Conservation (phyloP, 192 early-diverging fungal species). For the Pilobolus umbonatus region DNA sequence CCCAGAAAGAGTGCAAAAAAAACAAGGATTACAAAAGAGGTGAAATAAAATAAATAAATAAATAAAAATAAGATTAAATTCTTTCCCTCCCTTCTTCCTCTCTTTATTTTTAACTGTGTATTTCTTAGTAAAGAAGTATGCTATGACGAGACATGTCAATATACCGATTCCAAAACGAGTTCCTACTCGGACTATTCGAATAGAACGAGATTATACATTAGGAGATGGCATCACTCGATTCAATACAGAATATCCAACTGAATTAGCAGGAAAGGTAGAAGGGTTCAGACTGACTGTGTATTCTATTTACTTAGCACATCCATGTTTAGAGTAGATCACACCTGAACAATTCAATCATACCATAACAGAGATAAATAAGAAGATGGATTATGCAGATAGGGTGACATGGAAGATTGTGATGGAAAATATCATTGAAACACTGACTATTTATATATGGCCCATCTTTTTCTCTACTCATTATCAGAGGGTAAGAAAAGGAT, state of each 20-base stretch:
- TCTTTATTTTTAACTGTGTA: too few relatives aligned
- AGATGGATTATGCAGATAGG: slow-evolving; percentile 27
- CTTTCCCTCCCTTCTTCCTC: too few relatives aligned
- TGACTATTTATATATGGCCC: slow-evolving; percentile 36
- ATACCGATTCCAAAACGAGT: too few relatives aligned
- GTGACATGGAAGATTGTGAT: slow-evolving; percentile 24
- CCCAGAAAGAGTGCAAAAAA: too few relatives aligned
- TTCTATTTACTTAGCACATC: neutral
- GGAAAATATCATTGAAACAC: slow-evolving; percentile 34
- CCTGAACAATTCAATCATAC: slow-evolving; percentile 27
- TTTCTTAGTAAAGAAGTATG: too few relatives aligned
- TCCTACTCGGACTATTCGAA: slow-evolving; percentile 20
- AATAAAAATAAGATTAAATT: too few relatives aligned
- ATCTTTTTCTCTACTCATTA: slow-evolving; percentile 27
- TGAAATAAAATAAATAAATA: too few relatives aligned
- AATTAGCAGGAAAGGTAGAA: slow-evolving; percentile 27
- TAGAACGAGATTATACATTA: slow-evolving; percentile 34
- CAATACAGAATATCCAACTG: slow-evolving; percentile 21
- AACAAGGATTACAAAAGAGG: too few relatives aligned
- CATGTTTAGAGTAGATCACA: slow-evolving; percentile 15
- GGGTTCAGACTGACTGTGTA: neutral
- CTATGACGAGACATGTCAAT: too few relatives aligned
- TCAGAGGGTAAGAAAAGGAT: slow-evolving; percentile 25
- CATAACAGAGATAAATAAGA: slow-evolving; percentile 28
- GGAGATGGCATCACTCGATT: slow-evolving; percentile 39